These are phyloP conservation scores for Cruciata laevipes DNA, from an alignment of 257 asterid species.

Conservation along the genomic window DNA sequence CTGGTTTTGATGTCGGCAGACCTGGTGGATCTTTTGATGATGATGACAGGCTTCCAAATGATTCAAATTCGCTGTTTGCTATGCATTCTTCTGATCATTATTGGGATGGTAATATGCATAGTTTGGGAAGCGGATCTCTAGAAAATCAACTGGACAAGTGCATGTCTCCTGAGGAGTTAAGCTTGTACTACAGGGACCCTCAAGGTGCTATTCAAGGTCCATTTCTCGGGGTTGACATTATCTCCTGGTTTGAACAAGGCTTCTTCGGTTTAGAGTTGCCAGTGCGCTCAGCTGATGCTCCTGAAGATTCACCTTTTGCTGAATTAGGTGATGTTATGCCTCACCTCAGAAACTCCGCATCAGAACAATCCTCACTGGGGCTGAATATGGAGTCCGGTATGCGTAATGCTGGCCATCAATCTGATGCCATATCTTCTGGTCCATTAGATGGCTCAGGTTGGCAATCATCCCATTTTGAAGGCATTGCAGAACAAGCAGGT, in stretches of 20 bases:
- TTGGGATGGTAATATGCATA: conserved; percentile 40
- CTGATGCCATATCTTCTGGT: conserved; percentile 36
- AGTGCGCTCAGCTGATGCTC: conserved; percentile 87
- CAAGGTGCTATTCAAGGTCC: conserved; percentile 99
- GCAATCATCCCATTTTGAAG: conserved; percentile 53
- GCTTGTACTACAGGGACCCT: conserved; percentile 86
- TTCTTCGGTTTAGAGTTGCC: conserved; percentile 90
- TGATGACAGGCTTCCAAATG: conserved; percentile 35
- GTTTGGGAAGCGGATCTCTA: conserved; percentile 30
- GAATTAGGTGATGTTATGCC: conserved; percentile 94
- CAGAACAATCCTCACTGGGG: conserved; percentile 43
- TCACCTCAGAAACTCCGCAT: conserved; percentile 49
- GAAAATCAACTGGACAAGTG: conserved; percentile 45
- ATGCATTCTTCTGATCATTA: conserved; percentile 39
- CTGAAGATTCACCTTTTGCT: conserved; percentile 58
- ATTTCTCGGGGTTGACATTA: conserved; percentile 89
- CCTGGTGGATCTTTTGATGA: conserved; percentile 31
- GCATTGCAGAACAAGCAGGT: conserved; percentile 34
- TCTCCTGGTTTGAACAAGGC: conserved; percentile 97
- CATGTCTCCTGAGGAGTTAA: conserved; percentile 69
- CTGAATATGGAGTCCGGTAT: conserved; percentile 36
- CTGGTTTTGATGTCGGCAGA: conserved; percentile 27
- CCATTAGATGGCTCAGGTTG: conserved; percentile 39
- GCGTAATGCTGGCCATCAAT: conserved; percentile 31
- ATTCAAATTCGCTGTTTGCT: conserved; percentile 30